Evolutionary conservation across 768 basidiomycete genomes (phyloP), one percentile per base, ranked within the genome.

Genomic region (Lactifluus pinguis): DNA sequence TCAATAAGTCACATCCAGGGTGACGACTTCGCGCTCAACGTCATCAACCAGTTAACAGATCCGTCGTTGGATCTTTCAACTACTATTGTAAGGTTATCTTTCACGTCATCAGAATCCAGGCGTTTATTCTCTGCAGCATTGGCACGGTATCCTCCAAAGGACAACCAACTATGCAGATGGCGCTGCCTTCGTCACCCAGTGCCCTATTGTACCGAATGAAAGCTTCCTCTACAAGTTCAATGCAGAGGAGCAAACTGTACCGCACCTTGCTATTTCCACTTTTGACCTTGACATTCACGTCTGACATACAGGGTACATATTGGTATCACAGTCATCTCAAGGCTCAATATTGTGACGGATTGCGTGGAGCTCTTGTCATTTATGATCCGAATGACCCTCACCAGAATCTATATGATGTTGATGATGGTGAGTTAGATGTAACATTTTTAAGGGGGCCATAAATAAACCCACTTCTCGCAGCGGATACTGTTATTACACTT

Each of bases 141-240:
- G 79, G 80, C 82, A 83, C 63, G 81, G 82, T 0, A 63, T 82
- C 38, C 73, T 70, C 45, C 80, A 82, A 66, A 65, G 65, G 0
- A 55, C 62, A 1, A 75, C 76, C 6, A 78, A 74, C 58, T 77
- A 71, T 69, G 77, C 73, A 1, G 82, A 83, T 50, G 81, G 82
- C 4, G 56, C 70, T 1, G 68, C 70, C 1, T 70, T 69, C 32
- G 69, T 78, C 11, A 74, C 66, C 15, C 79, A 80, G 61, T 81
- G 80, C 63, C 80, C 80, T 1, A 79, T 80, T 49, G 62, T 72
- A 0, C 70, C 77, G 0, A 63, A 65, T 0, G 38, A 76, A 32
- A 74, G 73, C 0, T 81, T 80, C 71, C 56, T 71, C 19, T 81
- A 81, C 65, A 45, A 71, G 7, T 78, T 81, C 65, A 44, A 55